phyloP scores from a whole-genome alignment of 176 grass and related monocot genomes.

The Zoysia japonica region DNA sequence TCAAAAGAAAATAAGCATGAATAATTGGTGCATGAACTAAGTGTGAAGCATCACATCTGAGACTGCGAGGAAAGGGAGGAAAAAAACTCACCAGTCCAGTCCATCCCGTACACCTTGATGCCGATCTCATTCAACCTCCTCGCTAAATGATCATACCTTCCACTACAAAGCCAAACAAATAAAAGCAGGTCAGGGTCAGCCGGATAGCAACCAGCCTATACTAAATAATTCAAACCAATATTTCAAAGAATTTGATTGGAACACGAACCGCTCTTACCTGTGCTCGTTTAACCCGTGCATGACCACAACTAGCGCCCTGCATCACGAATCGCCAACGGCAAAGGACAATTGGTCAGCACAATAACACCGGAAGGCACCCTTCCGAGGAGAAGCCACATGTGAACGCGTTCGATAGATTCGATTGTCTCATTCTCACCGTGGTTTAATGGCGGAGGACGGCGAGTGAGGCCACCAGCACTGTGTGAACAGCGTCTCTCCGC shows the following conservation, averaged over 20 bases:
- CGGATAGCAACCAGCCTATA: neutral
- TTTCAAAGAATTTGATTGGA: neutral
- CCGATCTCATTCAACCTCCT: constrained; percentile 76
- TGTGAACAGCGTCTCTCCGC: constrained; percentile 78
- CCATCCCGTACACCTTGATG: constrained; percentile 91
- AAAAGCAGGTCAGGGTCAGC: constrained; percentile 38
- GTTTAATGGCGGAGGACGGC: constrained; percentile 36
- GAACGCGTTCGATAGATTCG: neutral
- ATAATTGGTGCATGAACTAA: neutral
- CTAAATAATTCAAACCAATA: neutral
- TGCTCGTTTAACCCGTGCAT: constrained; percentile 97
- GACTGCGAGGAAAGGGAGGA: neutral
- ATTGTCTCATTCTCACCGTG: constrained; percentile 17
- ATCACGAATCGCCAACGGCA: constrained; percentile 26
- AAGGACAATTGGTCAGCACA: constrained; percentile 17
- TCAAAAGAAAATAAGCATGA: neutral
- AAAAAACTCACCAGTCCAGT: constrained; percentile 79
- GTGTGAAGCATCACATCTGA: neutral
- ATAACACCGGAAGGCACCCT: constrained; percentile 10
- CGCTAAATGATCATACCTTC: constrained; percentile 80
- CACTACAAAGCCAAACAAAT: constrained; percentile 48
- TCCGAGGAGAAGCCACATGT: neutral
- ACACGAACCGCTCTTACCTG: constrained; percentile 50
- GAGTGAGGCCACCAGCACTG: constrained; percentile 71
- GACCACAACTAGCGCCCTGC: constrained; percentile 73